Conservation (phyloP, 352 stramenopile species). For the Pelagophyceae sp. region DNA sequence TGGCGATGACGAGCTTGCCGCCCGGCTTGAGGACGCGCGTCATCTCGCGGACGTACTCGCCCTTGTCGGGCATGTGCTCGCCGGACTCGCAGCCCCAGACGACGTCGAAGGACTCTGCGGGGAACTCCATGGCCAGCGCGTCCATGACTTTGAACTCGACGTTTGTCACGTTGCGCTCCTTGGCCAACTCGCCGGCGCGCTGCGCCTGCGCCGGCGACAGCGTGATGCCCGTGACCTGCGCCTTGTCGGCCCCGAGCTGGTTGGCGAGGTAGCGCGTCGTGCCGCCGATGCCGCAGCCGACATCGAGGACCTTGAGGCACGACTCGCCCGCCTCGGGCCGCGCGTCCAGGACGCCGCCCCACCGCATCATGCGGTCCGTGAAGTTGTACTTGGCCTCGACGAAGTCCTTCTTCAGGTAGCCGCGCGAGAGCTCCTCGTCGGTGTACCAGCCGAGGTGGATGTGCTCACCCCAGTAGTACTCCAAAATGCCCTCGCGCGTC, state of each 20-base stretch:
- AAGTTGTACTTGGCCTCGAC: constrained; percentile 76
- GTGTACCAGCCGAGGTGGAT: constrained; percentile 77
- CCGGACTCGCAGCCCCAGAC: constrained; percentile 73
- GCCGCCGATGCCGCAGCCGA: constrained; percentile 76
- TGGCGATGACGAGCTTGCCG: constrained; percentile 65
- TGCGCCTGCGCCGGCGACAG: constrained; percentile 63
- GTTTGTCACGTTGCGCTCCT: constrained; percentile 52
- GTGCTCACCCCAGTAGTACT: constrained; percentile 77
- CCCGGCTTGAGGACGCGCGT: constrained; percentile 72
- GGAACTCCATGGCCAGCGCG: constrained; percentile 67
- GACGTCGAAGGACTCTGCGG: constrained; percentile 69
- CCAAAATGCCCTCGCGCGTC: constrained; percentile 65
- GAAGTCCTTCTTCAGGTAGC: constrained; percentile 63
- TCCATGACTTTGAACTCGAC: constrained; percentile 69
- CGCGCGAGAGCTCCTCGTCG: constrained; percentile 47
- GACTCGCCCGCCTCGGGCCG: constrained; percentile 27
- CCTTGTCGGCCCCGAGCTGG: constrained; percentile 62
- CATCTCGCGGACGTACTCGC: constrained; percentile 71
- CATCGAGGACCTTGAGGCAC: constrained; percentile 59
- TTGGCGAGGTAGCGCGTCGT: constrained; percentile 77
- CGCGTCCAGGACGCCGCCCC: constrained; percentile 32
- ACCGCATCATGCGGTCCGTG: constrained; percentile 74
- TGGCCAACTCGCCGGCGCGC: constrained; percentile 50
- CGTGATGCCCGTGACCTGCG: constrained; percentile 65
- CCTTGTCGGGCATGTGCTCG: constrained; percentile 78